phyloP scores from a whole-genome alignment of 2,329 filamentous ascomycete species.

The Fusarium sp. region DNA sequence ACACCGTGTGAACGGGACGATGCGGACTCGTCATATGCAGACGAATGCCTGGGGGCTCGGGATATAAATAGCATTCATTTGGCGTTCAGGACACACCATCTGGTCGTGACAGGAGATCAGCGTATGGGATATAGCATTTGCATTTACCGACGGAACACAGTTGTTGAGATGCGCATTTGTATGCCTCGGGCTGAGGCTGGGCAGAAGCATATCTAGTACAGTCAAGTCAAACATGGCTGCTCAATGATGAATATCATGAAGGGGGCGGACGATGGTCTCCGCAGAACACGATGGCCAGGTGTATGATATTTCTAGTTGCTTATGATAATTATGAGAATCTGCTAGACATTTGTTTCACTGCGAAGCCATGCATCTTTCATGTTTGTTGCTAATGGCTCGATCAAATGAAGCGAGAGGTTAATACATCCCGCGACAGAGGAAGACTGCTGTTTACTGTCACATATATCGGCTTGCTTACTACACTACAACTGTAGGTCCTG shows the following conservation, averaged over 20 bases:
- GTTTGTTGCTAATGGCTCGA: not conserved
- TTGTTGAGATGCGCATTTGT: not conserved
- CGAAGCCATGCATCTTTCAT: not conserved
- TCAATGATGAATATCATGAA: constrained; percentile 3
- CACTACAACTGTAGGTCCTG: not conserved
- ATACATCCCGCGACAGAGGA: not conserved
- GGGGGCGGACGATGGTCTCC: not conserved
- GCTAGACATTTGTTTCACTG: not conserved
- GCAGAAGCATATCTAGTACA: constrained; percentile 10
- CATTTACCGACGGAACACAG: constrained; percentile 18
- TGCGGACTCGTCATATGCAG: not conserved
- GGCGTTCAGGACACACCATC: constrained; percentile 31
- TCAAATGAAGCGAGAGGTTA: not conserved
- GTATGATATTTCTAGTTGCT: constrained; percentile 2
- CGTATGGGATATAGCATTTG: constrained; percentile 23
- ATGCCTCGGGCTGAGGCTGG: constrained; percentile 7
- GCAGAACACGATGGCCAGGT: not conserved
- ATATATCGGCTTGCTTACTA: not conserved
- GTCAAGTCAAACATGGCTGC: not conserved
- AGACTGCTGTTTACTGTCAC: not conserved
- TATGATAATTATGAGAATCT: not conserved
- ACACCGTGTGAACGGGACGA: constrained; percentile 65
- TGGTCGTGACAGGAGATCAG: constrained; percentile 5
- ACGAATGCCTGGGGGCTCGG: constrained; percentile 3
- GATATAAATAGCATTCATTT: constrained; percentile 35